Base-by-base conservation (phyloP, 495 filamentous ascomycete species). In the Aspergillus panamensis region DNA sequence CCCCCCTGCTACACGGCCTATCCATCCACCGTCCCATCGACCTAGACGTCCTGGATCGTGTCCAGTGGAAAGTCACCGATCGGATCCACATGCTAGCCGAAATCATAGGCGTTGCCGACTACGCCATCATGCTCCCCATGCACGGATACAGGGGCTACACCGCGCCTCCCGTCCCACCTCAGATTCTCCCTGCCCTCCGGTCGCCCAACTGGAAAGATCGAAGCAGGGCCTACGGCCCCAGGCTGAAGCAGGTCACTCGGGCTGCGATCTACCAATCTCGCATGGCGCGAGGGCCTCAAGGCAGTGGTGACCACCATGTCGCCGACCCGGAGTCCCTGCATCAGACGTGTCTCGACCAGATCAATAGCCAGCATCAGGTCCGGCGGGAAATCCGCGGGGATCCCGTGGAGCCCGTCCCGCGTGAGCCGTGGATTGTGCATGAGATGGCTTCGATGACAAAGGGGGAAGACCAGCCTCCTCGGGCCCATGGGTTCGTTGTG, bases 81-180 rank as follows among this genome's bases (percentile, higher is more conserved):
- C 30, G 54, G 25, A 37, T 67, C 35, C 66, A 68, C 16, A 52
- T 65, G n/a, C 48, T 72, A 9, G 19, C 60, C 13, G 61, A 71
- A 43, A 65, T 65, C 13, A 57, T 30, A 2, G 48, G 43, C 3
- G 10, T 29, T 13, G 69, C 69, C 0, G 69, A 71, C 30, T 68
- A 62, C 39, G 57, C 49, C 1, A 63, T 69, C 44, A 35, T 62
- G 55, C 62, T 73, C 1, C 62, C 62, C 0, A 68, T 69, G 64
- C 31, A 68, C 8, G 67, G 60, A 3, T 69, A 67, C 33, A 55
- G 61, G 6, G 68, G 65, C 6, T 65, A 61, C 29, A 48, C 14
- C 4, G 5, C 30, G 33, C 59, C 57, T 5, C 25, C 31, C 1
- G 47, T 45, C 4, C 37, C n/a, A 12, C 12, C 3, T 0, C 51